phyloP scores from a whole-genome alignment of 495 filamentous ascomycete genomes.

The Aspergillus baeticus region DNA sequence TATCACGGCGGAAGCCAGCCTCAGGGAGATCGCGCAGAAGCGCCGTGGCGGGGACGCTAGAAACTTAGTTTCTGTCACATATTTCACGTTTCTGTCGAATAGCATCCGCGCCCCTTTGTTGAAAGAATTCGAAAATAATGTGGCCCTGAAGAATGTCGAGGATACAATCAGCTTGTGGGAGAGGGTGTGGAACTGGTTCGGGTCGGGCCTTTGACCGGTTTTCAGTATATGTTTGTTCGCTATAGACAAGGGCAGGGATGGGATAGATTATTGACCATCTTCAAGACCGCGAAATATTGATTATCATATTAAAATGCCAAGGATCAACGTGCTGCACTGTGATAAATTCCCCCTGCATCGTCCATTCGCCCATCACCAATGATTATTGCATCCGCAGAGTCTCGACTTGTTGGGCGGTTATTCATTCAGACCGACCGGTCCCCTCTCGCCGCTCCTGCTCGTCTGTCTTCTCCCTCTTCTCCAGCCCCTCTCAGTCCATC shows the following conservation, averaged over 20 bases:
- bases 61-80: conserved; percentile 10
- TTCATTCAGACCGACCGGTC: background rate
- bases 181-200: background rate
- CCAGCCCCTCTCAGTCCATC: background rate
- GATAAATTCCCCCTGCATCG: conserved; percentile 20
- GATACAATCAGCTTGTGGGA: background rate
- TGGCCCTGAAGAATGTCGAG: background rate
- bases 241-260: background rate
- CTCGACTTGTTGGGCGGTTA: conserved; percentile 1
- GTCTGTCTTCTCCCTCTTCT: background rate
- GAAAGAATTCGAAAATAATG: background rate
- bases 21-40: conserved; percentile 15
- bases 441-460: background rate
- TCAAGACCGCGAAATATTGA: background rate
- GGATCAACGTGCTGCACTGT: conserved; percentile 18
- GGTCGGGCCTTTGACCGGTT: conserved; percentile 6
- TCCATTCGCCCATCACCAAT: conserved; percentile 7
- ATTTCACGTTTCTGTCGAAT: background rate
- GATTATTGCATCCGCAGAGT: background rate
- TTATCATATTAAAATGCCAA: background rate
- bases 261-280: no score
- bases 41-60: conserved; percentile 23
- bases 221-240: background rate
- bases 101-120: background rate
- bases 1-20: conserved; percentile 6